Base-by-base conservation (phyloP, 106 monocot genomes). In the Apostasia shenzhenica region DNA sequence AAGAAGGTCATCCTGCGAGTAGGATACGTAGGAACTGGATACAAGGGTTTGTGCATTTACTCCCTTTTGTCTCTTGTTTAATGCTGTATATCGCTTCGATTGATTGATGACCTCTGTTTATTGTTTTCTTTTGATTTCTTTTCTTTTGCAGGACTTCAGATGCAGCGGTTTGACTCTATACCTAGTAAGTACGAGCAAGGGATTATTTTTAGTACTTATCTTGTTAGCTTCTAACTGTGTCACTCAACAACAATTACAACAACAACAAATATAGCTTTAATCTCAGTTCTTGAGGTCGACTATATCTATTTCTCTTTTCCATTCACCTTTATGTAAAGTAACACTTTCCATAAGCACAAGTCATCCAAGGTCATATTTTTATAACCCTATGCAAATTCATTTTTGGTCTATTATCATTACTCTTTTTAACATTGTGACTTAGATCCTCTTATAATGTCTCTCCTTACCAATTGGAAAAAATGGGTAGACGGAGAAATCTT, bases 1-100 rank as follows among this genome's bases (percentile, higher is more conserved):
- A 95, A 91, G 86, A 95, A 88, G 85, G 88, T 95, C 40, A 86
- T 86, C 2, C 83, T 91, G 88, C 84, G 91, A 59, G 80, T 95
- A 41, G 91, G 95, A n/a, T 95, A 91, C 60, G 95, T 91, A 0
- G 95, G 95, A 14, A 91, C 88, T 41, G 86, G 89, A 65, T 91
- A 89, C 74, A 73, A 78, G 84, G 95, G 95, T 95, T 41, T 2
- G n/a, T 41, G 6, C 14, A 2, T 40, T 7, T 39, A 3, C 5
- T 4, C 48, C 38, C 46, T 55, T 13, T 9, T 3, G 14, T 11
- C 66, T 5, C 39, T 42, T 26, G 3, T 57, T 43, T 44, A 6
- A 49, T 14, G 49, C 55, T 52, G 48, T 51, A 1, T 14, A n/a
- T 37, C 55, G 57, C 61, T 69, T 6, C 3, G 8, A 47, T 61